Evolutionary conservation across 257 asterid genomes (phyloP).

Genomic region (Vinca minor): DNA sequence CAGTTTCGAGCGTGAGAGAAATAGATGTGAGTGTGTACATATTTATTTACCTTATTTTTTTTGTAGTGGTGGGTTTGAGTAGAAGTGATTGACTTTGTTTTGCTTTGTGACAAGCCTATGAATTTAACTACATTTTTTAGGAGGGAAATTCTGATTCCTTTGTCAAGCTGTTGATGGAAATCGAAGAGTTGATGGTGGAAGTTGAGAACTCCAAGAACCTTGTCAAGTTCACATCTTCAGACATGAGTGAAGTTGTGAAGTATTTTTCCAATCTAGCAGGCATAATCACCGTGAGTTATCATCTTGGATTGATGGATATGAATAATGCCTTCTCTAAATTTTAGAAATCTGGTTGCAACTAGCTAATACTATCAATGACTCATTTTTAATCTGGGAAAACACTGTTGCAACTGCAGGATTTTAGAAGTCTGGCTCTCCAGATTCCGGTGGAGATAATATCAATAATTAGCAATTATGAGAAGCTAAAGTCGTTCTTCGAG

Average conservation of each 20-base stretch:
- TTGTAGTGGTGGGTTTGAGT: neutral
- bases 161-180: conserved; percentile 37
- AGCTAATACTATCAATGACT: neutral
- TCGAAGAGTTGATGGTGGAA: conserved; percentile 49
- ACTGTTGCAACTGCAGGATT: conserved; percentile 45
- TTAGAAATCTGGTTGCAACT: neutral
- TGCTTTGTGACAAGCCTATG: neutral
- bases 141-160: conserved; percentile 44
- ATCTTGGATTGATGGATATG: conserved; percentile 8
- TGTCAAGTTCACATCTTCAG: conserved; percentile 34
- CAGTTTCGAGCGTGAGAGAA: conserved; percentile 31
- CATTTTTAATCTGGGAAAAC: conserved; percentile 3
- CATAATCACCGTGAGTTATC: conserved; percentile 49
- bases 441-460: conserved; percentile 40
- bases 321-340: neutral
- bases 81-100: neutral
- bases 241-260: conserved; percentile 49
- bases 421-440: conserved; percentile 43
- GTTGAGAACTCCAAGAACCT: conserved; percentile 47
- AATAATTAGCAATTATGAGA: conserved; percentile 35
- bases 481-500: conserved; percentile 43
- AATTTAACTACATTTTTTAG: conserved; percentile 32
- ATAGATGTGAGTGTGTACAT: conserved; percentile 15
- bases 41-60: neutral
- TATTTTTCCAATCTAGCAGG: conserved; percentile 32